phyloP scores from a whole-genome alignment of 306 rosid species.

The Prunus fruticosa region DNA sequence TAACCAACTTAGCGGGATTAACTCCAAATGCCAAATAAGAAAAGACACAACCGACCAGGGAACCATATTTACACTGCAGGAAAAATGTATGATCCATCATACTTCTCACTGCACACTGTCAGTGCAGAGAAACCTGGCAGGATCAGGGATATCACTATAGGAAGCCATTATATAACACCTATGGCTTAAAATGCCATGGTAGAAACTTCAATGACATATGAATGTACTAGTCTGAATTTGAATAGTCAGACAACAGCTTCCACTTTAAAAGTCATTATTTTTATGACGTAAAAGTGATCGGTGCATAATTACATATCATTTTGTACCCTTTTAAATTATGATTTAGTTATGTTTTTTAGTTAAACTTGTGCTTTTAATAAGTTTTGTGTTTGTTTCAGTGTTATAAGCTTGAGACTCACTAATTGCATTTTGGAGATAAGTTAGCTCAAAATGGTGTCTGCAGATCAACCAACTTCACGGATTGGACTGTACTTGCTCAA shows the following conservation, averaged over 20 bases:
- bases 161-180: constrained; percentile 67
- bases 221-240: constrained; percentile 10
- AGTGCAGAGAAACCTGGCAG: constrained; percentile 99
- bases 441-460: too few species aligned
- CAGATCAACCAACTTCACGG: too few species aligned
- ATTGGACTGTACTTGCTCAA: too few species aligned
- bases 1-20: not conserved
- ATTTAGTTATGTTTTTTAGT: too few species aligned
- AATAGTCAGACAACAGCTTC: constrained; percentile 49
- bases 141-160: constrained; percentile 61
- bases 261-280: constrained; percentile 8
- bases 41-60: not conserved
- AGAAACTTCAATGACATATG: constrained; percentile 36
- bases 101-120: constrained; percentile 99
- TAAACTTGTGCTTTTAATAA: too few species aligned
- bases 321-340: too few species aligned
- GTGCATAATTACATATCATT: too few species aligned
- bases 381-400: too few species aligned
- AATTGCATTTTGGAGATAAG: too few species aligned
- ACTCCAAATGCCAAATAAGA: not conserved
- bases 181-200: constrained; percentile 72
- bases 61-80: constrained; percentile 11
- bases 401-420: too few species aligned
- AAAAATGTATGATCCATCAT: constrained; percentile 81
- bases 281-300: not conserved